Evolutionary conservation across 169 alveolate species (phyloP), one percentile per base, ranked within the genome.

Genomic region (Pseudocohnilembus persalinus): DNA sequence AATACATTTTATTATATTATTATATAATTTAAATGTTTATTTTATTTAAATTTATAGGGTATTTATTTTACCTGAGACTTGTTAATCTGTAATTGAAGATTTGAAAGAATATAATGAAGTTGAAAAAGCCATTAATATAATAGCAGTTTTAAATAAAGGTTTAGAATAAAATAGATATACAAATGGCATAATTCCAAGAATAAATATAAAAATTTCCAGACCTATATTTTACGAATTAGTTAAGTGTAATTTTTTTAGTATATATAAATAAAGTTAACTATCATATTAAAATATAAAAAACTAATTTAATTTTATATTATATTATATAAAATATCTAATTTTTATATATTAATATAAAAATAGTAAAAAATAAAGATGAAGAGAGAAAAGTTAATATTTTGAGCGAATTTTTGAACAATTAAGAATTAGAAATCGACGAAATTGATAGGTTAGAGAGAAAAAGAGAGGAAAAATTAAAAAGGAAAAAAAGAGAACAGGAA

Each of bases 391-490:
- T 86, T 29, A 86, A 86, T 80, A 65, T 86, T 16, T 29, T 73
- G 31, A 80, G 87, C 31, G 90, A 86, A 73, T 86, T 86, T 63
- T 86, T 73, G 72, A 29, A 82, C 1, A 74, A 77, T 31, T 85
- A 79, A 33, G 90, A 86, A 74, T 86, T 73, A 31, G 20, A 79
- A 49, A 68, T 86, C 31, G 90, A 86, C 74, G 49, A 86, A 75
- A 86, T 79, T 28, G 64, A 63, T 49, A 74, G 63, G 75, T 34
- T 86, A 0, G 31, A 86, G 73, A 86, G 81, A 76, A 86, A 81
- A 73, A 49, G 79, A 74, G 83, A 74, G 32, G 65, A 82, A 28
- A 86, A 86, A 35, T 68, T 76, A 6, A 64, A 80, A 20, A 80
- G 83, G 34, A 80, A 82, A 81, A 74, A 81, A 65, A 31, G 49